phyloP scores from a whole-genome alignment of 1,139 yeast species.

The Suhomyces terraborum region DNA sequence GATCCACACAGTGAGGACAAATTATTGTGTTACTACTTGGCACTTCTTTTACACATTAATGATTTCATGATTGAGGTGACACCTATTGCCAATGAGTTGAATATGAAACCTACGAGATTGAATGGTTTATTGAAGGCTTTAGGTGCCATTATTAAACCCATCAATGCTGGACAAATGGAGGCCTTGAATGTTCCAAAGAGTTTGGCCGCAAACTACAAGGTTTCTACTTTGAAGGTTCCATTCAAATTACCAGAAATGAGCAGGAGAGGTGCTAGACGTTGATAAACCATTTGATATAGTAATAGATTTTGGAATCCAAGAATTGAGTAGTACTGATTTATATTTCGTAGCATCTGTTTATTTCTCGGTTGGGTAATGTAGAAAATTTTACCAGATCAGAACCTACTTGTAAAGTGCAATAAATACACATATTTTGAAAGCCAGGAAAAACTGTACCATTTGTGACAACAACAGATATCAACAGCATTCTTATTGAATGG shows the following conservation, averaged over 20 bases:
- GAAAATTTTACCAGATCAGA: too few relatives aligned
- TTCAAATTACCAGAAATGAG: slow-evolving; percentile 84
- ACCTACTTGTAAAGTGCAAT: too few relatives aligned
- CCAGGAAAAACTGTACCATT: too few relatives aligned
- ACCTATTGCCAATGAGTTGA: slow-evolving; percentile 83
- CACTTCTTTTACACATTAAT: slow-evolving; percentile 73
- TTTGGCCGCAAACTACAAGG: slow-evolving; percentile 66
- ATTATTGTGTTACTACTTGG: slow-evolving; percentile 75
- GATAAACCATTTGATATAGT: neutral
- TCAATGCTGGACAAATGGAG: slow-evolving; percentile 80
- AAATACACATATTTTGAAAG: too few relatives aligned
- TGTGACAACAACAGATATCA: too few relatives aligned
- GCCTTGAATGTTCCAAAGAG: slow-evolving; percentile 76
- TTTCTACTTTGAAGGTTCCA: slow-evolving; percentile 86
- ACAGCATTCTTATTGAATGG: too few relatives aligned
- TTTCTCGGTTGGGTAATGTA: too few relatives aligned
- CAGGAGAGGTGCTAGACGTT: slow-evolving; percentile 54
- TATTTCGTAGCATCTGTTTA: too few relatives aligned
- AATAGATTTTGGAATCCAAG: neutral
- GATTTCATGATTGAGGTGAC: slow-evolving; percentile 73
- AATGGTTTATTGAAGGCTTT: slow-evolving; percentile 71
- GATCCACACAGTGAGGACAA: slow-evolving; percentile 90
- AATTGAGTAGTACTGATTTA: too few relatives aligned
- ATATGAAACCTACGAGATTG: slow-evolving; percentile 76
- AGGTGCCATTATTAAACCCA: slow-evolving; percentile 78